Evolutionary conservation across 345 rosid genomes (phyloP).

Genomic region (Camelina neglecta): DNA sequence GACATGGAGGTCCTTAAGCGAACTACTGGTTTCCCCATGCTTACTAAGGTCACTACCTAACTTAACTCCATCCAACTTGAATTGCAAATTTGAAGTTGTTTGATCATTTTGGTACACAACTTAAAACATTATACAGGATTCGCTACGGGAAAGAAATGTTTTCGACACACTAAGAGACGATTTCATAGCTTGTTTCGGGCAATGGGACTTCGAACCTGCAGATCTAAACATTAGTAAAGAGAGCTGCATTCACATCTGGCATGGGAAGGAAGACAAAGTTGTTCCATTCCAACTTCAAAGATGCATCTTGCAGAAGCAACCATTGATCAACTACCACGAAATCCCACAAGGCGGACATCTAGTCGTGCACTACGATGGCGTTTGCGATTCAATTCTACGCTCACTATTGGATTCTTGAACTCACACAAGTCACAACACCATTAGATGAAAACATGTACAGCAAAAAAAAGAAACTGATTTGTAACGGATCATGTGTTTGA

Average conservation of each 20-base stretch:
- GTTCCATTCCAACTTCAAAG: constrained; percentile 83
- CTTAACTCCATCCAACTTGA: not conserved
- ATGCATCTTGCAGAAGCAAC: constrained; percentile 58
- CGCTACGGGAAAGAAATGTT: constrained; percentile 52
- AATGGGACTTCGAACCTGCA: constrained; percentile 86
- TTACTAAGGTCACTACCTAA: constrained; percentile 57
- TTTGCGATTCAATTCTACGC: constrained; percentile 65
- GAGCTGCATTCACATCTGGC: constrained; percentile 77
- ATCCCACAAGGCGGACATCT: constrained; percentile 85
- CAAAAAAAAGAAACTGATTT: not conserved
- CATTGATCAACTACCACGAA: constrained; percentile 86
- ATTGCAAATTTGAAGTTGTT: not conserved
- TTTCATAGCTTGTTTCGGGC: constrained; percentile 63
- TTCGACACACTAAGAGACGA: constrained; percentile 66
- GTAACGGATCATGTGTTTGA: not conserved
- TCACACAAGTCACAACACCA: not conserved
- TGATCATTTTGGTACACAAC: constrained; percentile 19
- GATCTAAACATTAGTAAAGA: constrained; percentile 48
- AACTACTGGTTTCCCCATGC: constrained; percentile 81
- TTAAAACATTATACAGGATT: constrained; percentile 43
- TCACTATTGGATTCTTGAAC: constrained; percentile 47
- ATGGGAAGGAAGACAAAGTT: constrained; percentile 81
- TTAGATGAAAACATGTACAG: constrained; percentile 9
- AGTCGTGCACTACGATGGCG: constrained; percentile 70
- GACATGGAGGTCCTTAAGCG: constrained; percentile 72